Evolutionary conservation across 1,284 basidiomycete genomes (phyloP), one percentile per base, ranked within the genome.

Genomic region (Sporisorium scitamineum): DNA sequence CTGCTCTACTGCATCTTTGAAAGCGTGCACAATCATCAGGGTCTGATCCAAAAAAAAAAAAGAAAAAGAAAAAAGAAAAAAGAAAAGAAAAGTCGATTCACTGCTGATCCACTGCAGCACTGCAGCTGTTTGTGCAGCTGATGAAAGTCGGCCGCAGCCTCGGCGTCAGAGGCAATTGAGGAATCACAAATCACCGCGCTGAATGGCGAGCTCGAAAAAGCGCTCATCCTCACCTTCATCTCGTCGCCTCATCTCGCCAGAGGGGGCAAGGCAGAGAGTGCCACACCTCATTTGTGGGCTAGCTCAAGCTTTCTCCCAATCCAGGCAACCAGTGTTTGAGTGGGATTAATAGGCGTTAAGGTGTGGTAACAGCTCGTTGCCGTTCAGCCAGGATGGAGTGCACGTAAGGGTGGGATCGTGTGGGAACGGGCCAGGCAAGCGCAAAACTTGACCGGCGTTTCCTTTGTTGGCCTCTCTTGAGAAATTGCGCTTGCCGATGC

Each of bases 181-280:
- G 16, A 48, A 48, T 48, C 47, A 31, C 47, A 29, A 48, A 29
- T 48, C 47, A 20, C 47, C 47, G 27, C 47, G 29, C 18, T 8
- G 29, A 48, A 48, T 48, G 47, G 47, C 47, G 47, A 48, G 47
- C 47, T 48, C 47, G 50, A 34, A n/a, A 39, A 18, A 39, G 34
- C 34, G 13, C 8, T 14, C 34, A 37, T 14, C 34, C 14, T 39
- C 7, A 39, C 37, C 37, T n/a, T 39, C 37, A 39, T 10, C n/a
- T 48, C 45, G 26, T 47, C 26, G 9, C 2, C 26, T 29, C 44
- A 45, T 26, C 44, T 10, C 3, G 16, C n/a, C n/a, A n/a, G n/a
- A n/a, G n/a, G n/a, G n/a, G n/a, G n/a, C n/a, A n/a, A 34, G 34
- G 13, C 34, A 27, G 44, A 47, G 20, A n/a, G 22, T 22, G 42